Base-by-base conservation (phyloP, 2,329 filamentous ascomycete species). In the Zalaria sp. region DNA sequence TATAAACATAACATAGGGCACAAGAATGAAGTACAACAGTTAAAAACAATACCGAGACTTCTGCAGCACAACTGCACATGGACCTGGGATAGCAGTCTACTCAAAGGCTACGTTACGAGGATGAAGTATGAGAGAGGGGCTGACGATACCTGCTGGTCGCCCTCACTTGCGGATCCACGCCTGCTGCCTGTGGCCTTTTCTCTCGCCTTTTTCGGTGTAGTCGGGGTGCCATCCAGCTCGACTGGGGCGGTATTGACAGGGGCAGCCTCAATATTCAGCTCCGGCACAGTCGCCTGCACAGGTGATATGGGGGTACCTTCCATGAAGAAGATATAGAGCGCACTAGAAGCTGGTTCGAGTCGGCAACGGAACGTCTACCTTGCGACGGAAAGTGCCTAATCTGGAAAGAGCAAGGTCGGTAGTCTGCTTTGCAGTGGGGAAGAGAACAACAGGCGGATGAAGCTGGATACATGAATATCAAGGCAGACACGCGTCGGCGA, bases 161-260 rank as follows among this genome's bases (percentile, higher is more conserved):
- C 36, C 28, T 25, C 32, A 11, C 31, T 32, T 32, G 29, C 29
- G 7, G 29, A 32, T 32, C 7, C 29, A 29, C 18, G 18, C 18
- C 18, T 18, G 18, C 18, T 18, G 18, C 18, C 18, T n/a, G n/a
- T n/a, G n/a, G n/a, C 18, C 11, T 32, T 36, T 6, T 45, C 35
- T 47, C 39, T 38, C 25, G 46, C 28, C 27, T 46, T 45, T 18
- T 52, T 48, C 2, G 55, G 49, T 9, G 56, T 56, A 5, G 52
- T 42, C 2, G 58, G 57, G 7, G 53, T 57, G 43, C 59, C 57
- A 40, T 69, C 66, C 4, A 69, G 48, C 49, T 69, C 66, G 4
- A 67, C 57, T 0, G 66, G 65, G 36, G 56, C 53, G 7, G 52
- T 48, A 46, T 69, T 68, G 48, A 68, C 62, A 4, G 64, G 53